Evolutionary conservation across 305 asterid species (phyloP).

Genomic region (Fraxinus dipetala): DNA sequence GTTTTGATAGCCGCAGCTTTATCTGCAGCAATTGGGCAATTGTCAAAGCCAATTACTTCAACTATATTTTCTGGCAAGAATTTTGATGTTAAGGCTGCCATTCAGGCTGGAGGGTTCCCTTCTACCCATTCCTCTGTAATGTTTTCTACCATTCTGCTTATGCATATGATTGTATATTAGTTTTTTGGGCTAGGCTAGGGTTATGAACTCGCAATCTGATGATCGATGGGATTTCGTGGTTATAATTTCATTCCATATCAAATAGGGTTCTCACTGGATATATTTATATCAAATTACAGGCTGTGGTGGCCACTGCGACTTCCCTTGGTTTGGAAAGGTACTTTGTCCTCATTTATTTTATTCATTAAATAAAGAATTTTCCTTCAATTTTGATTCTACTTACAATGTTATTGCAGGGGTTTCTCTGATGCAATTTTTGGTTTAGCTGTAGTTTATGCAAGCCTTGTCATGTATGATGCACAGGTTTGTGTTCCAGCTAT

Average conservation of each 20-base stretch:
- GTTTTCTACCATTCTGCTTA: not conserved
- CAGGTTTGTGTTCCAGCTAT: slow-evolving; percentile 56
- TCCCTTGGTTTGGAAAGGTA: slow-evolving; percentile 78
- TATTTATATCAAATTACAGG: slow-evolving; percentile 37
- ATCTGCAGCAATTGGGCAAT: slow-evolving; percentile 79
- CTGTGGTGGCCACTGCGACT: slow-evolving; percentile 83
- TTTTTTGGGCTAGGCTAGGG: not conserved
- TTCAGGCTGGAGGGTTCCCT: slow-evolving; percentile 86
- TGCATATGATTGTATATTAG: not conserved
- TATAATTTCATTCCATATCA: not conserved
- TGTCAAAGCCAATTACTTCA: slow-evolving; percentile 70
- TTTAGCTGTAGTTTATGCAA: slow-evolving; percentile 71
- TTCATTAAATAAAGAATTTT: too few species aligned
- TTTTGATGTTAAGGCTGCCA: slow-evolving; percentile 46
- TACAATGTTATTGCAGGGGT: slow-evolving; percentile 54
- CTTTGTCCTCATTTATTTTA: slow-evolving; percentile 3
- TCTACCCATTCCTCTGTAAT: slow-evolving; percentile 89
- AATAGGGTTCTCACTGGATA: slow-evolving; percentile 2
- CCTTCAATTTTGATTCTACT: too few species aligned
- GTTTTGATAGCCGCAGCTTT: slow-evolving; percentile 68
- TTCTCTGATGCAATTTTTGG: slow-evolving; percentile 79
- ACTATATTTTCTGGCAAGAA: slow-evolving; percentile 47
- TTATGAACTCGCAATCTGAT: not conserved
- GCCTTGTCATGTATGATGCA: slow-evolving; percentile 83
- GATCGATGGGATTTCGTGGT: not conserved